These are phyloP conservation scores for Fraxinus sp. DNA, from an alignment of 305 asterid genomes.

Conservation along the genomic window DNA sequence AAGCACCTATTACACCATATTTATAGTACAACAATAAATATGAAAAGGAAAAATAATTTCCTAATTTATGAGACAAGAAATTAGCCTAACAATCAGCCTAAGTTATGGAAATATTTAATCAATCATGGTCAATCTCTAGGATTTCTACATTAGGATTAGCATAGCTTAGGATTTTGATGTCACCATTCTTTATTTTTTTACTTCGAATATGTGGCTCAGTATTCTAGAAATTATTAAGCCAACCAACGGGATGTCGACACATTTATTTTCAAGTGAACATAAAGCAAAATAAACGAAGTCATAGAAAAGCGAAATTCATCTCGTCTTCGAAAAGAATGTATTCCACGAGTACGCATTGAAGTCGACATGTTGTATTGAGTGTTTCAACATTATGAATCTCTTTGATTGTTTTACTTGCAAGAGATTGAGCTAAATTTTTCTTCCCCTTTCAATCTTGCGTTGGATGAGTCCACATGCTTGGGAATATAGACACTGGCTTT, in stretches of 20 bases:
- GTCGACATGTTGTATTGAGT: background rate
- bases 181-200: background rate
- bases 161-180: slow-evolving; percentile 7
- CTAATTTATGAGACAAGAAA: no score
- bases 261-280: background rate
- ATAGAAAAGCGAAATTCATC: slow-evolving; percentile 1
- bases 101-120: no score
- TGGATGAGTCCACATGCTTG: background rate
- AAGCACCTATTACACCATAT: no score
- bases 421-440: background rate
- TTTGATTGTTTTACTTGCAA: background rate
- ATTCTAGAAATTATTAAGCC: background rate
- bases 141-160: slow-evolving; percentile 9
- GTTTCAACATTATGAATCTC: background rate
- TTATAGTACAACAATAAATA: no score
- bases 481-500: background rate
- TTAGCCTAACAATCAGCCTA: no score
- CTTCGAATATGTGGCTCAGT: slow-evolving; percentile 1
- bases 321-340: background rate
- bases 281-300: background rate
- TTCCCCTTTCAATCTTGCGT: background rate
- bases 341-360: slow-evolving; percentile 3
- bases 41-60: no score
- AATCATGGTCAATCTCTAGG: no score
- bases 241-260: slow-evolving; percentile 13